phyloP scores from a whole-genome alignment of 2,329 filamentous ascomycete genomes.

The Colletotrichum paranaense region DNA sequence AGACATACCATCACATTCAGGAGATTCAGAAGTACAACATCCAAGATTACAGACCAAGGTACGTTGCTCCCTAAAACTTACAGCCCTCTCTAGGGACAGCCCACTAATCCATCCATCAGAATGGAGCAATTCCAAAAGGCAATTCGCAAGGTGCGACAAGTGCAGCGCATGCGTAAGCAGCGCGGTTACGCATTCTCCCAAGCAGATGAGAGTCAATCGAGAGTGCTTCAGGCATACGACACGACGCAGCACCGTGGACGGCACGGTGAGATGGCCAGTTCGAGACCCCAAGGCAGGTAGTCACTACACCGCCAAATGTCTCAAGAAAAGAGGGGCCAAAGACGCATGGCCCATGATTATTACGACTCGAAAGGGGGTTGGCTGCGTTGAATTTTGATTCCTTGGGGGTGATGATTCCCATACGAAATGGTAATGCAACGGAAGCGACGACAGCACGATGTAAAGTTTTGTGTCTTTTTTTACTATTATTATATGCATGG shows the following conservation, averaged over 20 bases:
- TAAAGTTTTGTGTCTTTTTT: constrained; percentile 27
- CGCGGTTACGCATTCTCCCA: constrained; percentile 98
- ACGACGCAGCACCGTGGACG: constrained; percentile 91
- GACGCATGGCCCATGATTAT: constrained; percentile 28
- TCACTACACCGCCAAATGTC: not conserved
- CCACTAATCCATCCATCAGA: constrained; percentile 55
- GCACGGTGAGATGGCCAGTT: constrained; percentile 91
- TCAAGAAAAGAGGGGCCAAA: not conserved
- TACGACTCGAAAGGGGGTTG: constrained; percentile 32
- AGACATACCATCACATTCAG: constrained; percentile 97
- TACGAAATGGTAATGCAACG: constrained; percentile 35
- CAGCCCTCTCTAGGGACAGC: not conserved
- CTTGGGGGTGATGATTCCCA: constrained; percentile 13
- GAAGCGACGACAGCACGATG: constrained; percentile 36
- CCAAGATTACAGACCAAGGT: constrained; percentile 97
- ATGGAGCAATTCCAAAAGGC: constrained; percentile 99
- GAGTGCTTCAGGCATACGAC: constrained; percentile 96
- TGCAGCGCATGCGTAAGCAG: constrained; percentile 99
- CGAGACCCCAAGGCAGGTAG: constrained; percentile 43
- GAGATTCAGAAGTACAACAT: constrained; percentile 99
- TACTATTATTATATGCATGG: constrained; percentile 35
- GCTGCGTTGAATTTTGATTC: constrained; percentile 30
- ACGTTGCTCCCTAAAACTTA: constrained; percentile 46
- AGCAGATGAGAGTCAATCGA: constrained; percentile 94
- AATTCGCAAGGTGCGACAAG: constrained; percentile 96